A percentile compares a stretch with the other conserved stretches of the same genome.
Evolutionary conservation across 805 yeast species (phyloP).

Genomic region (Nakazawaea pomicola): DNA sequence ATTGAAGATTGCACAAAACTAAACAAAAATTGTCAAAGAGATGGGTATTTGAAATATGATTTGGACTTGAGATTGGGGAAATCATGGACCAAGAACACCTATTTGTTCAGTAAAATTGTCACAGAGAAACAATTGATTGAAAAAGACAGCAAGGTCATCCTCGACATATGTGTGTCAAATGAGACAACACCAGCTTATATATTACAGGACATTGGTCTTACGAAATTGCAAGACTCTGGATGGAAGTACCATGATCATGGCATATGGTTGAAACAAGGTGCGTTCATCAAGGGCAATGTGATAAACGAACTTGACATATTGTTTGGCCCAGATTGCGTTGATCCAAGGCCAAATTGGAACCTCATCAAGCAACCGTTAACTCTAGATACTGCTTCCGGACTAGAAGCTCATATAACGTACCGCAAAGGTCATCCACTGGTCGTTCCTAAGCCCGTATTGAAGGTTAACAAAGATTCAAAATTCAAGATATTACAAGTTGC

Average conservation of each 20-base stretch:
- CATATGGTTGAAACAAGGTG: slow-evolving; percentile 57
- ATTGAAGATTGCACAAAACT: slow-evolving; percentile 11
- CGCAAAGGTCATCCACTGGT: slow-evolving; percentile 13
- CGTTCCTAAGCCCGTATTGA: slow-evolving; percentile 25
- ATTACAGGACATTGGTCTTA: slow-evolving; percentile 13
- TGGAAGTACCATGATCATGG: slow-evolving; percentile 47
- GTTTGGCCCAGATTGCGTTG: slow-evolving; percentile 69
- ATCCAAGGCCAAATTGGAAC: slow-evolving; percentile 73
- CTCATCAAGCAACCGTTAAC: slow-evolving; percentile 21
- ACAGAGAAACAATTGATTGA: slow-evolving; percentile 5
- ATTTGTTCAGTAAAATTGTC: slow-evolving; percentile 26
- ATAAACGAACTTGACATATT: slow-evolving; percentile 62
- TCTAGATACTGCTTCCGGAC: slow-evolving; percentile 15
- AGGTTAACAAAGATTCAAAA: slow-evolving; percentile 36
- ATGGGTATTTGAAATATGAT: slow-evolving; percentile 39
- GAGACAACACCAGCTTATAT: slow-evolving; percentile 34
- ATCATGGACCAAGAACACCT: slow-evolving; percentile 39
- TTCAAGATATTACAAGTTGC: slow-evolving; percentile 87
- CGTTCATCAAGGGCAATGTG: slow-evolving; percentile 26
- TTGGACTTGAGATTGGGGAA: slow-evolving; percentile 43
- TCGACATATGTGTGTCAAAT: slow-evolving; percentile 34
- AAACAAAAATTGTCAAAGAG: slow-evolving; percentile 15
- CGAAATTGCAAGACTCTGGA: slow-evolving; percentile 32
- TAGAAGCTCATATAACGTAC: slow-evolving; percentile 12
- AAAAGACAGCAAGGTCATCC: slow-evolving; percentile 28